Evolutionary conservation across 805 yeast genomes (phyloP).

Genomic region (Candida silvicultrix): DNA sequence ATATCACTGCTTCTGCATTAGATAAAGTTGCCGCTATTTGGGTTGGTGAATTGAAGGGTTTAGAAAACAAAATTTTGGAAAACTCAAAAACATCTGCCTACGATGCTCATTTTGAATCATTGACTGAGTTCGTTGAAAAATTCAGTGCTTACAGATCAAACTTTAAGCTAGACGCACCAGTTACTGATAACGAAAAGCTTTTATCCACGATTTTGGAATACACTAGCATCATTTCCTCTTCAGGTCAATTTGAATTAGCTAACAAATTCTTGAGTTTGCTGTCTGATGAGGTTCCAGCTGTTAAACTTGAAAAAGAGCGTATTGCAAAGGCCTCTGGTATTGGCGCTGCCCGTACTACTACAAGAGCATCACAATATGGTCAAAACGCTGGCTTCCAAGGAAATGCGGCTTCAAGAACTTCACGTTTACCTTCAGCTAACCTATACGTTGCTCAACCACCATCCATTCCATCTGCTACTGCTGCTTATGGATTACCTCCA

Average conservation of each 20-base stretch:
- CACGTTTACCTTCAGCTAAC: slow-evolving; percentile 7
- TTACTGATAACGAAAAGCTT: slow-evolving; percentile 23
- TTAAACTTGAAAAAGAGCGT: slow-evolving; percentile 72
- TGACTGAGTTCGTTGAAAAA: slow-evolving; percentile 79
- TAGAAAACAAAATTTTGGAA: slow-evolving; percentile 35
- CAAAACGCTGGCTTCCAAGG: slow-evolving; percentile 6
- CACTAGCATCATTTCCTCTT: slow-evolving; percentile 70
- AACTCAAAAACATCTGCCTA: slow-evolving; percentile 49
- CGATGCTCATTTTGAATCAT: slow-evolving; percentile 78
- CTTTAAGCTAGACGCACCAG: slow-evolving; percentile 26
- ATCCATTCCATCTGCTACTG: not conserved
- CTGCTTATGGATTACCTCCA: not conserved
- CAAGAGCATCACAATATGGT: slow-evolving; percentile 15
- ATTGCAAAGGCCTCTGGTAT: slow-evolving; percentile 58
- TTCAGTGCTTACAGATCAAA: slow-evolving; percentile 66
- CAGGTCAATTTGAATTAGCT: slow-evolving; percentile 82
- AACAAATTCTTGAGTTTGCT: slow-evolving; percentile 58
- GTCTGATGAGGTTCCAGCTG: slow-evolving; percentile 69
- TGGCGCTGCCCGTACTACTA: slow-evolving; percentile 8
- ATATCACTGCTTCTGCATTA: slow-evolving; percentile 73
- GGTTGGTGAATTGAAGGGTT: slow-evolving; percentile 63
- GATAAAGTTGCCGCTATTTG: slow-evolving; percentile 78
- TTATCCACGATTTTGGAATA: slow-evolving; percentile 67
- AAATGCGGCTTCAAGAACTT: slow-evolving; percentile 4
- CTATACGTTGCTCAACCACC: slow-evolving; percentile 10